Conservation (phyloP, 345 rosid genomes). For the Xanthoceras sorbifolium region DNA sequence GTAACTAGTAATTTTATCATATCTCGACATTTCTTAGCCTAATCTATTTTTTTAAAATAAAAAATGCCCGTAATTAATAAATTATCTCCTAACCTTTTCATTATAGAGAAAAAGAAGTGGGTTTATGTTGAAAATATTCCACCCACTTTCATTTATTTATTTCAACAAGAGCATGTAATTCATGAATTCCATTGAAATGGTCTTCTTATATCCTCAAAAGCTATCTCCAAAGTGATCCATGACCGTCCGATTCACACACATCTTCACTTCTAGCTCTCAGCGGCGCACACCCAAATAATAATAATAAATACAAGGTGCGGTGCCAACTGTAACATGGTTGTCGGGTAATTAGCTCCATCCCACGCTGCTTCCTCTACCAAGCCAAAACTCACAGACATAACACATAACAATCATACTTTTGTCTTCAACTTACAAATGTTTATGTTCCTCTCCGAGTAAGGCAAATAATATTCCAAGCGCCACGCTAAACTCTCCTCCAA, state of each 20-base stretch:
- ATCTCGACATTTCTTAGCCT: too few species aligned
- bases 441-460: not conserved
- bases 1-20: too few species aligned
- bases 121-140: not conserved
- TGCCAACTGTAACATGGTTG: constrained; percentile 53
- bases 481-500: not conserved
- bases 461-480: constrained; percentile 19
- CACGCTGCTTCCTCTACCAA: constrained; percentile 13
- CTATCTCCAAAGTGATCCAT: not conserved
- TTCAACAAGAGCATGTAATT: not conserved
- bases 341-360: constrained; percentile 24
- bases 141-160: not conserved
- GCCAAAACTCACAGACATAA: not conserved
- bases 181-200: not conserved
- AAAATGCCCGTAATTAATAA: not conserved
- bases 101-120: too few species aligned
- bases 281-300: not conserved
- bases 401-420: not conserved
- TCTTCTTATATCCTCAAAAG: not conserved
- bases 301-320: constrained; percentile 21
- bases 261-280: not conserved
- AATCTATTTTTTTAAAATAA: too few species aligned
- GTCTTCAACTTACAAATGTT: not conserved
- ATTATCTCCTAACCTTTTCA: not conserved
- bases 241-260: not conserved